Conservation (phyloP, 2,329 filamentous ascomycete genomes). For the Corynespora cassiicola region DNA sequence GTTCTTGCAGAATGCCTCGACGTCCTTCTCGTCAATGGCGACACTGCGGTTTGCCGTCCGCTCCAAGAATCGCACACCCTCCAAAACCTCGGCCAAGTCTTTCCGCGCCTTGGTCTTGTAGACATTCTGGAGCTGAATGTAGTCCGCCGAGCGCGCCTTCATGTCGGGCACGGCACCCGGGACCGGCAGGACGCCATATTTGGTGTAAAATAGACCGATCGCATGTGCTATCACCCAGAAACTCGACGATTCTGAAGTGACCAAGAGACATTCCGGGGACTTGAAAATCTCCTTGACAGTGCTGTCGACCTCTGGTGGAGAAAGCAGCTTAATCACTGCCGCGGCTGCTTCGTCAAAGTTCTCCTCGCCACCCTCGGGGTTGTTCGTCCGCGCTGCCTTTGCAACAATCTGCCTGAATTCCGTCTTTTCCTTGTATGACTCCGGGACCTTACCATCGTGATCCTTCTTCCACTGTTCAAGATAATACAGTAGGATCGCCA, state of each 20-base stretch:
- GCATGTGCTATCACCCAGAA: constrained; percentile 93
- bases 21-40: constrained; percentile 71
- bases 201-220: constrained; percentile 76
- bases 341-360: constrained; percentile 93
- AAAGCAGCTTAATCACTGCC: constrained; percentile 87
- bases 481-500: constrained; percentile 82
- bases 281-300: constrained; percentile 80
- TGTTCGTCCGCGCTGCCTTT: constrained; percentile 71
- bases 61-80: constrained; percentile 66
- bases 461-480: constrained; percentile 78
- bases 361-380: constrained; percentile 87
- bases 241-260: constrained; percentile 59
- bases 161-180: constrained; percentile 92
- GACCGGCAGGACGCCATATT: constrained; percentile 77
- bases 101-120: constrained; percentile 87
- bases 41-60: constrained; percentile 54
- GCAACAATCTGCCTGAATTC: constrained; percentile 78
- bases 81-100: constrained; percentile 78
- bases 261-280: constrained; percentile 64
- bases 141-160: constrained; percentile 92
- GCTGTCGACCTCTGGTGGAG: constrained; percentile 69
- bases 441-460: constrained; percentile 73
- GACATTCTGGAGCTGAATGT: constrained; percentile 87
- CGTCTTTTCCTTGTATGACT: constrained; percentile 82
- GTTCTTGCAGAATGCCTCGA: constrained; percentile 95